Evolutionary conservation across 805 yeast genomes (phyloP).

Genomic region (Candida morakotiae): DNA sequence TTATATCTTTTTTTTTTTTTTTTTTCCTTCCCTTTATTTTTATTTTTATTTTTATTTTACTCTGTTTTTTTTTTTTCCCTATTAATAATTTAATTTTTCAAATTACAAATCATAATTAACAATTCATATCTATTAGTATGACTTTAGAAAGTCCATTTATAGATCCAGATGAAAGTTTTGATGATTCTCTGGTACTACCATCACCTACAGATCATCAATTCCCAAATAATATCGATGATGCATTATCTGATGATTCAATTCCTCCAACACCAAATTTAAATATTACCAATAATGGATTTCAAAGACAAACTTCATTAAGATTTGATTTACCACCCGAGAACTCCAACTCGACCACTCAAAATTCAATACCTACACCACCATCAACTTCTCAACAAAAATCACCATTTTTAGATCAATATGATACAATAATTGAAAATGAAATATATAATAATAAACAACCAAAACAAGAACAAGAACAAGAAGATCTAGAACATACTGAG

Average conservation of each 20-base stretch:
- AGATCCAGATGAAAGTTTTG: constrained; percentile 9
- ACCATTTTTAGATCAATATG: constrained; percentile 26
- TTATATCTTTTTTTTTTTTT: constrained; percentile 1
- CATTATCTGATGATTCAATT: constrained; percentile 15
- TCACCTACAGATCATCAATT: constrained; percentile 6
- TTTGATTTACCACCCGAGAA: constrained; percentile 32
- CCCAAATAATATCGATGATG: constrained; percentile 11
- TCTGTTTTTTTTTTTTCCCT: neutral
- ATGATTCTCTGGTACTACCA: constrained; percentile 5
- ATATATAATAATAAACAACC: neutral
- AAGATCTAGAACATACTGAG: constrained; percentile 10
- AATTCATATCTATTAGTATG: neutral
- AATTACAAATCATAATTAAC: neutral
- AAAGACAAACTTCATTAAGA: constrained; percentile 23
- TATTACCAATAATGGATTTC: constrained; percentile 6
- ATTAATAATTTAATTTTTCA: neutral
- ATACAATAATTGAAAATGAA: constrained; percentile 11
- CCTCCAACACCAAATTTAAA: constrained; percentile 11
- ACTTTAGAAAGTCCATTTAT: constrained; percentile 10
- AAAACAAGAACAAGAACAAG: neutral
- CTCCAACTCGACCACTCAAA: too few species aligned
- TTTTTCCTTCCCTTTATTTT: neutral
- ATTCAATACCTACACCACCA: constrained; percentile 12
- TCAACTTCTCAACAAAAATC: constrained; percentile 13
- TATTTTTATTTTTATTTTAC: too few species aligned